Base-by-base conservation (phyloP, 2,329 filamentous ascomycete genomes). In the Phaeomoniella chlamydospora region DNA sequence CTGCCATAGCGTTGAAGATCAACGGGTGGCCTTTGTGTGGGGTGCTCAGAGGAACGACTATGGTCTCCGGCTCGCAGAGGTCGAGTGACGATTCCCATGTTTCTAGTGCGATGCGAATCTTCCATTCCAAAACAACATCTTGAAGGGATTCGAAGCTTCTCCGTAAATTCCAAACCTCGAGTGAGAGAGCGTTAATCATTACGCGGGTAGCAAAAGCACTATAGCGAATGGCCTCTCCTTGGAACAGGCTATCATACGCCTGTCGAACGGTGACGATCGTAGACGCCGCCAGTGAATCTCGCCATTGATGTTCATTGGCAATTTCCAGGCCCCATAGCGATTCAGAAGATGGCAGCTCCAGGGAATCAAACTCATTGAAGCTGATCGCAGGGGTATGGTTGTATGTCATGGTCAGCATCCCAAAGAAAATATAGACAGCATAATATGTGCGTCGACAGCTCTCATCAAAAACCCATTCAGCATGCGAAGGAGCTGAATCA, bases 101-200 rank as follows among this genome's bases (percentile, higher is more conserved):
- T 64, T 96, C 88, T 37, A 98, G 68, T 35, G 90, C 90, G 36
- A 94, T 74, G 39, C 90, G 77, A 42, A 98, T 79, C 68, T 94
- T 96, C 72, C 94, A 96, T 62, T 96, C 90, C 3, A 88, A 93
- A 31, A 96, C 88, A 29, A 96, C 87, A 53, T 96, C 88, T 61
- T 96, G 90, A 29, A 96, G 68, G 35, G 88, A 87, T 56, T 96
- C 87, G n/a, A 88, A 88, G 57, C 85, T 94, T 52, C 90, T 83
- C 72, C 94, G 94, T 65, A 96, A 85, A 54, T 94, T 93, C 90
- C 90, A 98, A 2, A 96, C 88, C 58, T 96, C 90, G 34, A 98
- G 71, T 68, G 96, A 98, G 44, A 98, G 69, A 9, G 90, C 88
- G 52, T 96, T 98, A 70, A 96, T 94, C 84, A 98, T 92, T 44